Evolutionary conservation across 768 basidiomycete species (phyloP).

Genomic region (Suillus luteus): DNA sequence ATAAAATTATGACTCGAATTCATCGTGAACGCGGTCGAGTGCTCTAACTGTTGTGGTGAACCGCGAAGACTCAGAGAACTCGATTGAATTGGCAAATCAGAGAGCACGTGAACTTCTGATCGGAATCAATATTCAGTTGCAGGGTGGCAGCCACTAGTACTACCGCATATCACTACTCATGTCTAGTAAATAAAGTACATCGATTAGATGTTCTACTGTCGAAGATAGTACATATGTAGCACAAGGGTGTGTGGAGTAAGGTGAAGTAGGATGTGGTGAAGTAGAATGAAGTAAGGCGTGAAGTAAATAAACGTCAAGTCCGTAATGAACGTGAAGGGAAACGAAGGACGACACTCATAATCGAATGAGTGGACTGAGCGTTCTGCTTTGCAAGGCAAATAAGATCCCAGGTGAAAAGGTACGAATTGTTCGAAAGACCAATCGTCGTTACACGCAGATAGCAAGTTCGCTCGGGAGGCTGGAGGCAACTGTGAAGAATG

Average conservation of each 20-base stretch:
- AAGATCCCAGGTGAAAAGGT: neutral
- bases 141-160: too few species aligned
- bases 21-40: too few species aligned
- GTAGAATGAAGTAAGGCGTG: neutral
- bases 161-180: neutral
- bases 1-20: too few species aligned
- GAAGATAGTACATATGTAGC: neutral
- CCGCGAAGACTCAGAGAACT: too few species aligned
- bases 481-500: neutral
- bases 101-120: too few species aligned
- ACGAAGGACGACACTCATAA: neutral
- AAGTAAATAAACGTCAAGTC: neutral
- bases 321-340: neutral
- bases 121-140: too few species aligned
- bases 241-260: neutral
- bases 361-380: neutral
- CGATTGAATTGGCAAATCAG: too few species aligned
- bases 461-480: conserved; percentile 24
- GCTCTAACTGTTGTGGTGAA: too few species aligned
- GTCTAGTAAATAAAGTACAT: neutral
- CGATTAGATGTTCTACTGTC: neutral
- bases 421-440: neutral
- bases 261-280: too few species aligned
- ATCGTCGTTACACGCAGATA: conserved; percentile 12
- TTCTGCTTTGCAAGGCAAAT: neutral